Evolutionary conservation across 306 rosid genomes (phyloP), one percentile per base, ranked within the genome.

Genomic region (Dalbergia cultrata): DNA sequence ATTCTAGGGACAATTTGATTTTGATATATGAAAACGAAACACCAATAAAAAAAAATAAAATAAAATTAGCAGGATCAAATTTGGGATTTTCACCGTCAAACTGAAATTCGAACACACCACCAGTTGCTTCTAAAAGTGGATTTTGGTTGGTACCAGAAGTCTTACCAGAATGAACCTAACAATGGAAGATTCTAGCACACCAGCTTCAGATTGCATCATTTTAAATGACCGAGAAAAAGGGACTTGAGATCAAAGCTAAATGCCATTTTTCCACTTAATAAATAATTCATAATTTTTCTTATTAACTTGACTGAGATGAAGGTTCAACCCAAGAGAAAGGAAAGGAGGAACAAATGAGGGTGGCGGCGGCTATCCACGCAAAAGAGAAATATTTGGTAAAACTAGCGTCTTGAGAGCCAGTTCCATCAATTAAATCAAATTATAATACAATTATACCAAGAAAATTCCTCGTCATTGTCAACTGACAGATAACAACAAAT

Each of bases 381-480:
- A 67, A 7, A 22, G 31, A 26, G 41, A 26, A 41, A 52, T 39
- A 52, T 43, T 39, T 68, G 44, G 67, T 66, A 78, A 78, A 67
- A 39, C 60, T 53, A 22, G 69, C 61, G 34, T 44, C 69, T 41
- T 57, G 18, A 7, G 49, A 78, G 76, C 49, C 37, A 26, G 75
- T 19, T 47, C n/a, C 61, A 82, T 72, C 66, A 76, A 81, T 81
- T 58, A 57, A 81, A 75, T 75, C 13, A 50, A 50, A 47, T 74
- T 74, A 67, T 59, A 45, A 58, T 59, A 81, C 70, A 81, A 49
- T 50, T 68, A 69, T 69, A 50, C 18, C 67, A 11, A 70, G 43
- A 80, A 50, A 60, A 34, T 35, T 70, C 54, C 63, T 49, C 43
- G 12, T 58, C 70, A 58, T 31, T 69, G 22, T 50, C 34, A 26